Conservation (phyloP, 306 rosid species). For the Prunus salicina region DNA sequence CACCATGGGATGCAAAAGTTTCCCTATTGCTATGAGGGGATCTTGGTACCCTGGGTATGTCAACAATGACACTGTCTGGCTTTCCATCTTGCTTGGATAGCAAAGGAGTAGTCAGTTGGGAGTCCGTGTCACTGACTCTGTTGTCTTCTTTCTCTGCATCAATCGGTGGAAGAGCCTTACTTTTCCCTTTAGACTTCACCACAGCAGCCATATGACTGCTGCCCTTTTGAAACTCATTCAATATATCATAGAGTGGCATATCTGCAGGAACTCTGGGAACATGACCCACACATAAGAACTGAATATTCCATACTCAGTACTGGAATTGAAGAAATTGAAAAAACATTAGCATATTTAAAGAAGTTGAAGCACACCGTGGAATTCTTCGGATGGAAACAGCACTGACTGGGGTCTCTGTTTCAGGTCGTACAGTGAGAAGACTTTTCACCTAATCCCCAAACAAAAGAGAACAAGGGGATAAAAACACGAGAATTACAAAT, state of each 20-base stretch:
- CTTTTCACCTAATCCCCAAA: slow-evolving; percentile 71
- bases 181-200: slow-evolving; percentile 65
- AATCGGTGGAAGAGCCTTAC: slow-evolving; percentile 33
- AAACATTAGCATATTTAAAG: slow-evolving; percentile 4
- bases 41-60: slow-evolving; percentile 59
- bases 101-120: slow-evolving; percentile 68
- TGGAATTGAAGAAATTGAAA: slow-evolving; percentile 9
- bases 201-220: slow-evolving; percentile 99
- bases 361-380: slow-evolving; percentile 65
- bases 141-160: slow-evolving; percentile 52
- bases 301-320: slow-evolving; percentile 13
- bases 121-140: slow-evolving; percentile 24
- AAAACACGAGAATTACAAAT: neutral
- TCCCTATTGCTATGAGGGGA: slow-evolving; percentile 29
- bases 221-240: slow-evolving; percentile 97
- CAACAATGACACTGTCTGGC: slow-evolving; percentile 51
- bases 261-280: slow-evolving; percentile 87
- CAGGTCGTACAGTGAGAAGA: slow-evolving; percentile 96
- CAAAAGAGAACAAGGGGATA: slow-evolving; percentile 10
- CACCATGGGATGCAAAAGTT: slow-evolving; percentile 35
- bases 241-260: slow-evolving; percentile 95
- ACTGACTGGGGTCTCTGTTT: slow-evolving; percentile 93
- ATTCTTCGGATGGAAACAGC: slow-evolving; percentile 91
- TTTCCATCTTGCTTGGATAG: slow-evolving; percentile 48
- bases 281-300: slow-evolving; percentile 24